Evolutionary conservation across 495 filamentous ascomycete genomes (phyloP), one percentile per base, ranked within the genome.

Genomic region (Durotheca rogersii): DNA sequence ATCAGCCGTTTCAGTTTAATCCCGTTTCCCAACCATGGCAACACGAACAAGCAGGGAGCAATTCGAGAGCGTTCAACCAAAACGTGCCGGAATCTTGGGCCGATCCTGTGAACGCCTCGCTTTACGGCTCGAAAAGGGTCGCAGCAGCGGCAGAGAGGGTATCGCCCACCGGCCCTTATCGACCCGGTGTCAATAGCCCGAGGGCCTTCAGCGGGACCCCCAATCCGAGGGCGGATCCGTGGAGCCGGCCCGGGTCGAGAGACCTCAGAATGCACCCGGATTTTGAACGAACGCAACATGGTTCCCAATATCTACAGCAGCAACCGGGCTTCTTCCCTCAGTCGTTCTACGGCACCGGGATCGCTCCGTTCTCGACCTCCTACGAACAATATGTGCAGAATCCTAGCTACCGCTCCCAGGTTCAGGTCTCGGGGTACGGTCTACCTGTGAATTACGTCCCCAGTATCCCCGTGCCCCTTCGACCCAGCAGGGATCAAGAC

Each of bases 401-500:
- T 7, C 43, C 46, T 4, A 58, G 53, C 14, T 65, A 58, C 45
- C 60, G 69, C 35, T 66, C 69, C 17, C 51, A 51, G 1, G 27
- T 59, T n/a, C 58, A 52, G 23, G 38, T 68, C 17, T 47, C 57
- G 9, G 55, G 61, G 31, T 74, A 70, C 40, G 53, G 58, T n/a
- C 54, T 77, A 41, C 61, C 67, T 27, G 56, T 80, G 45, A 52
- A 65, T 14, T 72, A 66, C 35, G 14, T 66, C 17, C 49, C 64
- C 6, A 57, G 49, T 5, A 12, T 65, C 31, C 48, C 65, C 7
- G 21, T 76, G 76, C 47, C 76, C 51, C 38, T 71, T 71, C 47
- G 75, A 46, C 73, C 72, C 10, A 70, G 79, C 20, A 80, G 82
- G 50, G 86, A 89, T 23, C 78, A 84, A 23, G 86, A 90, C 51